Evolutionary conservation across 2,329 filamentous ascomycete species (phyloP).

Genomic region (Hirsutella rhossiliensis): DNA sequence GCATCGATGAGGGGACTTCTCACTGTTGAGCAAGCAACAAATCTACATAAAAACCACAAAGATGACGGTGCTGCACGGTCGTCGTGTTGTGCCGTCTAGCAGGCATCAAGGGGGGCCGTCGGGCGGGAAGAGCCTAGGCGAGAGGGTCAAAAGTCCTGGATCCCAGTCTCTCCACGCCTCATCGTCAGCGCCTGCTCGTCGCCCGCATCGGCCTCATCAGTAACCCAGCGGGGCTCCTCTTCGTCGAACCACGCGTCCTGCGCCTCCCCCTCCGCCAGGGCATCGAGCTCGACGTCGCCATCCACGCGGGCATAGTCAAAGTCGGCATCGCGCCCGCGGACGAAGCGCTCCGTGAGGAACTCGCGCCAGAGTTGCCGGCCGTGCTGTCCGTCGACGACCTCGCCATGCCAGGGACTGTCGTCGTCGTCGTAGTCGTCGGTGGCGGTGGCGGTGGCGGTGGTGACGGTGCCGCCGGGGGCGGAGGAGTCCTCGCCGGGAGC

Average conservation of each 20-base stretch:
- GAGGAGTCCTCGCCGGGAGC: too few relatives aligned
- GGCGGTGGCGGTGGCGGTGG: neutral
- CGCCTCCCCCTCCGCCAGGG: conserved; percentile 41
- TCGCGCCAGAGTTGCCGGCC: conserved; percentile 57
- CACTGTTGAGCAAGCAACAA: too few relatives aligned
- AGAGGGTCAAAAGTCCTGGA: conserved; percentile 53
- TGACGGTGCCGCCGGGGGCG: neutral
- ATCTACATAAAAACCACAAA: too few relatives aligned
- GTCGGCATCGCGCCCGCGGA: conserved; percentile 62
- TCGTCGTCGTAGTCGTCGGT: conserved; percentile 11
- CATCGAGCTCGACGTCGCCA: conserved; percentile 59
- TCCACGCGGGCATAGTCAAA: conserved; percentile 69
- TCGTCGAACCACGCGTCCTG: conserved; percentile 73
- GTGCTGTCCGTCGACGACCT: conserved; percentile 40
- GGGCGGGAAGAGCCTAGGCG: too few relatives aligned
- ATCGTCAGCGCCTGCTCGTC: neutral
- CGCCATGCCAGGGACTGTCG: conserved; percentile 15
- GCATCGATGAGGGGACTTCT: too few relatives aligned
- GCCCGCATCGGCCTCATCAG: neutral
- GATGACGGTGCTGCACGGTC: too few relatives aligned
- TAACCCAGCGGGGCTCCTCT: conserved; percentile 58
- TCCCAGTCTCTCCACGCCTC: conserved; percentile 49
- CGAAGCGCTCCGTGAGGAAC: conserved; percentile 62
- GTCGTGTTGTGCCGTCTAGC: too few relatives aligned
- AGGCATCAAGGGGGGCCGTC: too few relatives aligned